Conservation (phyloP, 2,329 filamentous ascomycete species). For the Stagonosporopsis rhizophila region DNA sequence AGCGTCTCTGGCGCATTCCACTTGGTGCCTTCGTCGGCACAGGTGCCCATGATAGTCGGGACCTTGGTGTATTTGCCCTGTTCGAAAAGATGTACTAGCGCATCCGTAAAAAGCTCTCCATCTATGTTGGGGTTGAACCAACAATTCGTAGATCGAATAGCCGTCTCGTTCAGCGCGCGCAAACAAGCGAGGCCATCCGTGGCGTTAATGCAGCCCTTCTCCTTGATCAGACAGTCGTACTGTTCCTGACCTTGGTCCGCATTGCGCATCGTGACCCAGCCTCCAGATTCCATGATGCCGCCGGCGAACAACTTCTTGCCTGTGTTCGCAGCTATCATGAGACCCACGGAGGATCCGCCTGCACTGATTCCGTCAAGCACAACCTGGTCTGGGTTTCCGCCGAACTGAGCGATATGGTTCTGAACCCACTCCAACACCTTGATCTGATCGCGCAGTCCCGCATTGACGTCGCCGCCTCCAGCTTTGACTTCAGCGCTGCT, state of each 20-base stretch:
- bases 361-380: slow-evolving; percentile 73
- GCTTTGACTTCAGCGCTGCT: slow-evolving; percentile 62
- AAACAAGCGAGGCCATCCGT: slow-evolving; percentile 57
- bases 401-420: slow-evolving; percentile 69
- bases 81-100: slow-evolving; percentile 58
- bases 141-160: slow-evolving; percentile 51
- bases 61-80: slow-evolving; percentile 59
- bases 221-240: slow-evolving; percentile 59
- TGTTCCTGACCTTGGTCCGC: slow-evolving; percentile 58
- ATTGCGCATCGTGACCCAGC: slow-evolving; percentile 59
- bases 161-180: slow-evolving; percentile 52
- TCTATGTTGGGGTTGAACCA: slow-evolving; percentile 62
- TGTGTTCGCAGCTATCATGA: slow-evolving; percentile 51
- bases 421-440: slow-evolving; percentile 75
- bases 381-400: slow-evolving; percentile 72
- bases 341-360: slow-evolving; percentile 57
- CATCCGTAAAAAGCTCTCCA: slow-evolving; percentile 58
- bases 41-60: slow-evolving; percentile 62
- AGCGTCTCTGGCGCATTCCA: slow-evolving; percentile 61
- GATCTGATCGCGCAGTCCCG: slow-evolving; percentile 73
- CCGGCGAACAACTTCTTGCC: slow-evolving; percentile 57
- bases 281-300: slow-evolving; percentile 62
- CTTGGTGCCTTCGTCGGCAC: slow-evolving; percentile 70
- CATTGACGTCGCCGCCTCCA: slow-evolving; percentile 64
- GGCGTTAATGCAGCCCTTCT: slow-evolving; percentile 56